Conservation (phyloP, 2,329 filamentous ascomycete genomes). For the Phyllosticta paracitricarpa region DNA sequence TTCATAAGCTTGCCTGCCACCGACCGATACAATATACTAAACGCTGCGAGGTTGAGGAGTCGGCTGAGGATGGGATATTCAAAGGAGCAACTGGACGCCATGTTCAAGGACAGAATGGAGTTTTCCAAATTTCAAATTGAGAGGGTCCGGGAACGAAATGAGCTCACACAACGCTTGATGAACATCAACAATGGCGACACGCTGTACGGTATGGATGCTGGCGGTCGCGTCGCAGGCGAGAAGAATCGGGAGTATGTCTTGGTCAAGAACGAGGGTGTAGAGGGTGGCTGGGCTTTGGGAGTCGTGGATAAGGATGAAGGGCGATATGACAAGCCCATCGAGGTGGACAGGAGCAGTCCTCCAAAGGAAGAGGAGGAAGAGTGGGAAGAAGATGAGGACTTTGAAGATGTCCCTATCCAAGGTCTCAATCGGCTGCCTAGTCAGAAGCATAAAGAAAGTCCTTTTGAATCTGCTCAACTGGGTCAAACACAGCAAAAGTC, state of each 20-base stretch:
- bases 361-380: constrained; percentile 45
- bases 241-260: constrained; percentile 89
- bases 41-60: constrained; percentile 80
- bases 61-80: constrained; percentile 89
- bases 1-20: constrained; percentile 82
- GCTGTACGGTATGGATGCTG: constrained; percentile 59
- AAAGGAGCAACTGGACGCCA: constrained; percentile 88
- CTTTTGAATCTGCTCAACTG: constrained; percentile 31
- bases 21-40: constrained; percentile 94
- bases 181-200: constrained; percentile 50
- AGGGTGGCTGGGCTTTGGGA: constrained; percentile 91
- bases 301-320: constrained; percentile 82
- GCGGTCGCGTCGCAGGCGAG: constrained; percentile 67
- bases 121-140: constrained; percentile 97
- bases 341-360: constrained; percentile 59
- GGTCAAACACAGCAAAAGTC: constrained; percentile 40
- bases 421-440: constrained; percentile 78
- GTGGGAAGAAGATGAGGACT: constrained; percentile 66
- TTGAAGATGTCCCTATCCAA: constrained; percentile 88
- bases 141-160: constrained; percentile 81
- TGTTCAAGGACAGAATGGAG: constrained; percentile 97
- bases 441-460: constrained; percentile 25
- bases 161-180: constrained; percentile 91
- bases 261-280: constrained; percentile 88
- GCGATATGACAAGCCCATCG: constrained; percentile 77